A percentile compares a stretch with the other conserved stretches of the same genome.
phyloP scores from a whole-genome alignment of 2,329 filamentous ascomycete genomes.

The Simplicillium aogashimaense region DNA sequence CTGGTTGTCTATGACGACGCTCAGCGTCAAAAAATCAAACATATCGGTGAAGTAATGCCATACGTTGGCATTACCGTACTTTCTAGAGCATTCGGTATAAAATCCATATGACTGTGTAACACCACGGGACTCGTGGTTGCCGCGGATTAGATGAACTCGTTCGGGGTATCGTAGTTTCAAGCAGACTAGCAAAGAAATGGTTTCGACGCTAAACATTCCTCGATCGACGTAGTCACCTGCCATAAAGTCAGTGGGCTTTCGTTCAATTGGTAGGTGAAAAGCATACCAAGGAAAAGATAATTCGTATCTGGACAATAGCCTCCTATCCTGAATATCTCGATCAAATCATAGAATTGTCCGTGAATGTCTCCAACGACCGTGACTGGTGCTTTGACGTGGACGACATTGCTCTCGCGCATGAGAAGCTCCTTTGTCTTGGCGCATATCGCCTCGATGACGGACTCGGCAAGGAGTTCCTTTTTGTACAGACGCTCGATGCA shows the following conservation, averaged over 20 bases:
- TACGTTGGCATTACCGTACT: constrained; percentile 98
- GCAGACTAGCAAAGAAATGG: constrained; percentile 88
- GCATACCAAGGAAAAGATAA: constrained; percentile 95
- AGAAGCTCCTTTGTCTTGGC: constrained; percentile 97
- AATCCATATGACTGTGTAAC: constrained; percentile 99
- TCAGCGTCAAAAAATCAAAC: constrained; percentile 96
- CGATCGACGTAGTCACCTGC: constrained; percentile 95
- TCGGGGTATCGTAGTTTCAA: constrained; percentile 97
- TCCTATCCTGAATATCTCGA: constrained; percentile 99
- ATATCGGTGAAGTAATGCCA: constrained; percentile 99
- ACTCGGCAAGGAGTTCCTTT: constrained; percentile 93
- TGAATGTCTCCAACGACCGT: constrained; percentile 98
- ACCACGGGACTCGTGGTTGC: constrained; percentile 97
- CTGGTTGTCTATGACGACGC: constrained; percentile 96
- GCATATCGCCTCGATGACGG: constrained; percentile 97
- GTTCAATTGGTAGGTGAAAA: not conserved
- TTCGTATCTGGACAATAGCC: constrained; percentile 97
- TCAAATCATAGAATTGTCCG: constrained; percentile 96
- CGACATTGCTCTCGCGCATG: constrained; percentile 99
- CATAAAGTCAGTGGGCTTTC: constrained; percentile 9
- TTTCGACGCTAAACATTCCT: constrained; percentile 98
- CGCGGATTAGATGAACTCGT: constrained; percentile 95
- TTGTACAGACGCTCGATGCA: constrained; percentile 96
- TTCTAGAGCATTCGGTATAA: constrained; percentile 97
- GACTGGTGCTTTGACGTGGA: constrained; percentile 89